phyloP scores from a whole-genome alignment of 2,329 filamentous ascomycete species.

The Metarhizium guizhouense region DNA sequence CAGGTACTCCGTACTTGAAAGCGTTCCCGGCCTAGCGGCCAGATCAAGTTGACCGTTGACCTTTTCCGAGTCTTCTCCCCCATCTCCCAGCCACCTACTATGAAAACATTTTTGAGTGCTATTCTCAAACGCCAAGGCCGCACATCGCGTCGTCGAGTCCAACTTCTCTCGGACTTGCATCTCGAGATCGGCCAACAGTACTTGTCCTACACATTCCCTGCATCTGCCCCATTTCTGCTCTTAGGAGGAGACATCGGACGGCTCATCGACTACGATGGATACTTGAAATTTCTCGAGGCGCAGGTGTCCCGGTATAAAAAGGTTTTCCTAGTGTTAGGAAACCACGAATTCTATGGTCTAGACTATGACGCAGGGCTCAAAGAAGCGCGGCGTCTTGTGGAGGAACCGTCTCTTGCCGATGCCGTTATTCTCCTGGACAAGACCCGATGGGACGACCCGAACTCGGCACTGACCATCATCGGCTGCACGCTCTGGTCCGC shows the following conservation, averaged over 20 bases:
- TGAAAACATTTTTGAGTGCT: conserved; percentile 3
- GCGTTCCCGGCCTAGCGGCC: no score
- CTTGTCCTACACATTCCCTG: conserved; percentile 29
- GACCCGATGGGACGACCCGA: conserved; percentile 27
- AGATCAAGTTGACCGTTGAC: no score
- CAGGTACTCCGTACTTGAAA: not conserved
- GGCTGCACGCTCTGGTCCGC: conserved; percentile 51
- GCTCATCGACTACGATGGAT: conserved; percentile 35
- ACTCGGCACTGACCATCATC: conserved; percentile 37
- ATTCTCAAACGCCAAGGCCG: conserved; percentile 1
- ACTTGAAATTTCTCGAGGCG: conserved; percentile 31
- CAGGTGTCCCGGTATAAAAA: conserved; percentile 32
- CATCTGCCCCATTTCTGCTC: conserved; percentile 32
- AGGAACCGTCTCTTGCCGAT: conserved; percentile 27
- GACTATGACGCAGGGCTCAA: conserved; percentile 27
- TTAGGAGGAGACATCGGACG: conserved; percentile 42
- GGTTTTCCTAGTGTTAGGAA: conserved; percentile 41
- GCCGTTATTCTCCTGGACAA: conserved; percentile 36
- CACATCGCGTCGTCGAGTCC: conserved; percentile 5
- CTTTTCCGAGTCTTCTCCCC: not conserved
- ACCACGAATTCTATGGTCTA: conserved; percentile 45
- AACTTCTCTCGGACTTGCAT: conserved; percentile 41
- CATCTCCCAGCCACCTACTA: not conserved
- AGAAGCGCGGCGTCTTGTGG: conserved; percentile 25
- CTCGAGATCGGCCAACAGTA: conserved; percentile 38